Evolutionary conservation across 2,329 filamentous ascomycete genomes (phyloP), one percentile per base, ranked within the genome.

Genomic region (Fusarium sp.): DNA sequence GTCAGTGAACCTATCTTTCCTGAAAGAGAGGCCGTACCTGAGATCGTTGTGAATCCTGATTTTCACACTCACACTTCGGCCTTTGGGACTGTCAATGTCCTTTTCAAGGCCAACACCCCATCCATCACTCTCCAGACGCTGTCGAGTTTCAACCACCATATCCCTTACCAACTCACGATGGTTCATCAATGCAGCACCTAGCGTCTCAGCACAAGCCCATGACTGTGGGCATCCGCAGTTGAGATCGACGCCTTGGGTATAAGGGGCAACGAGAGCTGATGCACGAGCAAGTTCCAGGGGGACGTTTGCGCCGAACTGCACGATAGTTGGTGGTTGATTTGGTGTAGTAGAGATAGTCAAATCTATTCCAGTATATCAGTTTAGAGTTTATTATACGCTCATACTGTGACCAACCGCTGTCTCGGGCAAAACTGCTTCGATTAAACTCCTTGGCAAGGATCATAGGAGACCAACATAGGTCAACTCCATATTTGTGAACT

Each of bases 171-270:
- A 84, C 73, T 90, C 89, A 14, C 90, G 87, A 56, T 86, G 83
- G 49, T 89, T 86, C 91, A 93, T 93, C 39, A 94, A 83, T n/a
- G 90, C 90, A 9, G 91, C 92, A 10, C 92, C 92, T 7, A 94
- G 85, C 3, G 85, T 89, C 80, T 91, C 90, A 47, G 90, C 88
- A 76, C 92, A 92, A 0, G 92, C 91, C 92, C 92, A 93, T 11
- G 88, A 89, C 81, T 94, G 92, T 13, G 92, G 92, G 77, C 92
- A 94, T 17, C 92, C 92, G 80, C 92, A 94, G 82, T 93, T 93
- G 45, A 93, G 84, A 76, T 93, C 90, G 7, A 93, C 87, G 71
- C 92, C 92, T 75, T 87, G 87, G 59, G 89, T 88, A 78, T 84
- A 89, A 5, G 91, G 91, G 0, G 87, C 88, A 6, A 90, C 89